phyloP scores from a whole-genome alignment of 352 stramenopile species.

The Phytophthora aleatoria region DNA sequence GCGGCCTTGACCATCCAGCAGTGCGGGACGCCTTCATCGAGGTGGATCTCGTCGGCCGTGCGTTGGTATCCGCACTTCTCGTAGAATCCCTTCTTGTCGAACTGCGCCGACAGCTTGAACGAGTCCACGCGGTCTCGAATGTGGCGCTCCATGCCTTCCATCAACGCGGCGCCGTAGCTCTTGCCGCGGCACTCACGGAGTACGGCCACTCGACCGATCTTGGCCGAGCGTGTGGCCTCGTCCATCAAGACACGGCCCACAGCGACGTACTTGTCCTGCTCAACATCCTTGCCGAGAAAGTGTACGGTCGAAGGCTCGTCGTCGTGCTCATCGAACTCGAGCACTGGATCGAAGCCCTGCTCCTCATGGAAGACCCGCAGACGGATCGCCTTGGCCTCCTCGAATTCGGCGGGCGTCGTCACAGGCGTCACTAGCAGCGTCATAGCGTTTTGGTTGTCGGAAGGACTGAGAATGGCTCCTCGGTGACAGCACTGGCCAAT shows the following conservation, averaged over 20 bases:
- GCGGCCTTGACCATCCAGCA: constrained; percentile 41
- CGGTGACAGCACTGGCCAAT: not conserved
- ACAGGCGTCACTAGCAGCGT: constrained; percentile 46
- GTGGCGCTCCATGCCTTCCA: constrained; percentile 41
- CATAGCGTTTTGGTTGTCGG: constrained; percentile 14
- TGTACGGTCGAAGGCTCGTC: constrained; percentile 47
- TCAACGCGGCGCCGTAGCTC: constrained; percentile 49
- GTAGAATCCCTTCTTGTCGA: constrained; percentile 36
- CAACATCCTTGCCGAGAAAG: constrained; percentile 59
- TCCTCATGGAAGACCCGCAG: constrained; percentile 62
- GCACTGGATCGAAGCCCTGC: constrained; percentile 41
- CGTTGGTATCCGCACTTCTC: constrained; percentile 38
- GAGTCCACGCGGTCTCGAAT: constrained; percentile 37
- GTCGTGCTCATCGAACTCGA: constrained; percentile 57
- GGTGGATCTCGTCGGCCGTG: constrained; percentile 33
- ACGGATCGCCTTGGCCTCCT: constrained; percentile 50
- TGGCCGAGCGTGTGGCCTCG: constrained; percentile 36
- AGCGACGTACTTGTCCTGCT: constrained; percentile 57
- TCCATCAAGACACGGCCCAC: constrained; percentile 53
- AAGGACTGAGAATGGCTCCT: constrained; percentile 8
- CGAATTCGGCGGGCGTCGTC: constrained; percentile 42
- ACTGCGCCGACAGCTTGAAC: constrained; percentile 54
- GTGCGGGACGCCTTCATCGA: constrained; percentile 38
- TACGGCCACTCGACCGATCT: constrained; percentile 63
- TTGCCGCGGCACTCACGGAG: constrained; percentile 62